These are phyloP conservation scores for Eucalyptus erythrocorys DNA, from an alignment of 345 rosid species.

Conservation along the genomic window DNA sequence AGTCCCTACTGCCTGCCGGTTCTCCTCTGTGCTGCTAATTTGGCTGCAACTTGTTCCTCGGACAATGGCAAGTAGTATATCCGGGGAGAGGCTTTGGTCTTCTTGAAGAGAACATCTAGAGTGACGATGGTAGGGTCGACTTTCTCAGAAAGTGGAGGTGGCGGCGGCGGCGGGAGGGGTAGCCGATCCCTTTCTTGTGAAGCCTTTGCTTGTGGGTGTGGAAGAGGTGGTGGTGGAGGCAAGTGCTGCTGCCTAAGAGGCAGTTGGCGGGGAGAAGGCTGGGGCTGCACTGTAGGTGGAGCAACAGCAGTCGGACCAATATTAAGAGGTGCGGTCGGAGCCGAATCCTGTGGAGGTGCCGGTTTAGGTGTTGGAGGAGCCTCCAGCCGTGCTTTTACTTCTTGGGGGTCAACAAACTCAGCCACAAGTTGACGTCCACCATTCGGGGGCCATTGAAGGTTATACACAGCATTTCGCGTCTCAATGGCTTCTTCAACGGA, in stretches of 20 bases:
- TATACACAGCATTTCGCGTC: constrained; percentile 85
- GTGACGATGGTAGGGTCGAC: constrained; percentile 84
- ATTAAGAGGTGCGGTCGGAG: constrained; percentile 10
- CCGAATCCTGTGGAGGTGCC: neutral
- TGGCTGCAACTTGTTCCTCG: constrained; percentile 81
- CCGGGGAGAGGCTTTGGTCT: constrained; percentile 92
- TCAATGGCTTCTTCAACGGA: constrained; percentile 78
- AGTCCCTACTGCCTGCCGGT: constrained; percentile 23
- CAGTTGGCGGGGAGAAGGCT: constrained; percentile 42
- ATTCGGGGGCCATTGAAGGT: constrained; percentile 92
- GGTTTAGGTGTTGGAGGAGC: constrained; percentile 38
- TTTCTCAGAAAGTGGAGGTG: constrained; percentile 54
- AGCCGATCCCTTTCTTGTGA: constrained; percentile 49
- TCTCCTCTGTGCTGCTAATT: constrained; percentile 34
- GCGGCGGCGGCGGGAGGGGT: constrained; percentile 49
- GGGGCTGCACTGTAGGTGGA: constrained; percentile 18
- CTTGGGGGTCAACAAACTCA: constrained; percentile 82
- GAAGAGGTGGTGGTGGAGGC: constrained; percentile 51
- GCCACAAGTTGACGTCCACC: constrained; percentile 83
- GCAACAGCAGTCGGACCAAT: constrained; percentile 12
- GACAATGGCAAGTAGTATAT: constrained; percentile 91
- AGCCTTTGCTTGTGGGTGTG: constrained; percentile 35
- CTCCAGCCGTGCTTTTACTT: constrained; percentile 56
- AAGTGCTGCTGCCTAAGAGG: constrained; percentile 49
- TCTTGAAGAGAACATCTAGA: constrained; percentile 85